A percentile compares a stretch with the other conserved stretches of the same genome.
Conservation (phyloP, 2,329 filamentous ascomycete species). For the Davidsoniella australis region DNA sequence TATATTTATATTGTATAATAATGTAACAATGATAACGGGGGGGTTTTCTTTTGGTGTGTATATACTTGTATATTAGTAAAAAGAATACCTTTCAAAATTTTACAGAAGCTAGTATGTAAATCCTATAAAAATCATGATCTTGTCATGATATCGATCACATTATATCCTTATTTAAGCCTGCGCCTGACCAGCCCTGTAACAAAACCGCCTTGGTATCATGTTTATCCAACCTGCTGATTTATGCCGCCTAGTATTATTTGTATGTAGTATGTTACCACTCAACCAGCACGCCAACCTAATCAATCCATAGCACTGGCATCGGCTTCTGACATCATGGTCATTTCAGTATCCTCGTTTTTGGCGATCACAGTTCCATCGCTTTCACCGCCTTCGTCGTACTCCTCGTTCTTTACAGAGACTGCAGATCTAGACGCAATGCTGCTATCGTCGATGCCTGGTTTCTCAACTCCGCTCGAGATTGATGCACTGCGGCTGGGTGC, state of each 20-base stretch:
- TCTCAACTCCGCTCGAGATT: conserved; percentile 9
- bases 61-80: background rate
- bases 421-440: background rate
- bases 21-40: no score
- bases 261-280: no score
- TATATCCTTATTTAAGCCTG: background rate
- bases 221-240: no score
- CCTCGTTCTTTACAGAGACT: conserved; percentile 3
- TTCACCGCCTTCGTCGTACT: conserved; percentile 8
- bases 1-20: background rate
- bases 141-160: background rate
- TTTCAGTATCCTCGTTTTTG: conserved; percentile 7
- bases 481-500: conserved; percentile 30
- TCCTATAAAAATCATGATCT: conserved; percentile 2
- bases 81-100: no score
- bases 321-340: conserved; percentile 3
- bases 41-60: no score
- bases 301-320: conserved; percentile 8
- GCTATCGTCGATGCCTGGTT: conserved; percentile 1
- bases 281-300: background rate
- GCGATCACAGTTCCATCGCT: conserved; percentile 8
- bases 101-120: no score
- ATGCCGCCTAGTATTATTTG: background rate
- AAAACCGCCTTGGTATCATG: background rate
- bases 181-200: background rate